Evolutionary conservation across 2,329 filamentous ascomycete species (phyloP), one percentile per base, ranked within the genome.

Genomic region (Fusarium continuum): DNA sequence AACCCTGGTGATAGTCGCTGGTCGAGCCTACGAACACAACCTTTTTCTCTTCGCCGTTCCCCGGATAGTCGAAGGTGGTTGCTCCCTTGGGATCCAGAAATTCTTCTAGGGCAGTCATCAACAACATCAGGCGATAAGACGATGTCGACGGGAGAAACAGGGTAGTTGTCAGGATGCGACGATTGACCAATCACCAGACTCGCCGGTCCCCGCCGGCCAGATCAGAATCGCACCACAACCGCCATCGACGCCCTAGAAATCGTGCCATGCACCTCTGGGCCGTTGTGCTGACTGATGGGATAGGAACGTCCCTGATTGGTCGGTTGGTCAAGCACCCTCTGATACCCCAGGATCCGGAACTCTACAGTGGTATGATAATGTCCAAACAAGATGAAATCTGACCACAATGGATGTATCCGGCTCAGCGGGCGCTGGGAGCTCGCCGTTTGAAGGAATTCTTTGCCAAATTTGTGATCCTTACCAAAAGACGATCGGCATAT

Each of bases 61-160:
- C 49, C 51, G 47, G 55, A 54, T 51, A 40, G 36, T 35, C 35
- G 28, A 29, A 49, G 22, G 36, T 46, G 58, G 44, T 56, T 48
- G 32, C 54, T 67, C 41, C 20, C 19, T 55, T 51, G 40, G 45
- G 54, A 36, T 43, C 48, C 23, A 60, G 51, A 52, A 31, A 35
- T 38, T 26, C 16, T 56, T 55, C 40, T 23, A 44, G 34, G 55
- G 60, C 54, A 61, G 44, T 51, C 41, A 48, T 49, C 41, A 48
- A 28, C 38, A 61, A 28, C 38, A 61, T 61, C 67, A 61, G 68
- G 69, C 56, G 62, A 66, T 64, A 55, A 58, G 41, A 51, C 29
- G 52, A 67, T 67, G 38, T 59, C 53, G 38, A 57, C 66, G 69
- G 68, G 62, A 71, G 58, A 69, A 71, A 59, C 66, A 71, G 64